These are phyloP conservation scores for Wickerhamomyces xylosicus DNA, from an alignment of 805 yeast genomes.

Conservation along the genomic window DNA sequence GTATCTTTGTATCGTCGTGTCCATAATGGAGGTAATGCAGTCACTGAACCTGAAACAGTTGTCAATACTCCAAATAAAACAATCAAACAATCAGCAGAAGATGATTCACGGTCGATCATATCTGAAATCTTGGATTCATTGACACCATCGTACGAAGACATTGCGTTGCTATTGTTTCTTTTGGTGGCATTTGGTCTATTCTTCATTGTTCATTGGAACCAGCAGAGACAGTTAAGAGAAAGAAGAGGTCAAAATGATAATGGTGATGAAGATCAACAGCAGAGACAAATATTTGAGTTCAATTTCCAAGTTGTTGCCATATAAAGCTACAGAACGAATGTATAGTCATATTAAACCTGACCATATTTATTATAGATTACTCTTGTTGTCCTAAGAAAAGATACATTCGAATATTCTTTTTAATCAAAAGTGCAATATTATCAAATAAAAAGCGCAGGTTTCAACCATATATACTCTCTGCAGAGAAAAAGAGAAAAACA, in stretches of 20 bases:
- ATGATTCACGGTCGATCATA: background rate
- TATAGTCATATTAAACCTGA: background rate
- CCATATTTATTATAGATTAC: too few species aligned
- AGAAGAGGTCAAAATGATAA: slow-evolving; percentile 5
- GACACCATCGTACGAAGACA: slow-evolving; percentile 4
- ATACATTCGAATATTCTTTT: too few species aligned
- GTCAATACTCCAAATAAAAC: background rate
- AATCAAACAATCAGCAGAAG: slow-evolving; percentile 1
- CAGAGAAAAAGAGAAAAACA: too few species aligned
- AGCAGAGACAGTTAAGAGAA: slow-evolving; percentile 9
- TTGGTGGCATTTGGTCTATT: slow-evolving; percentile 8
- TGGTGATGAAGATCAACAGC: too few species aligned
- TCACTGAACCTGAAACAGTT: background rate
- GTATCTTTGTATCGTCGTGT: slow-evolving; percentile 19
- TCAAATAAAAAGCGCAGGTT: too few species aligned
- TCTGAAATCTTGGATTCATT: background rate
- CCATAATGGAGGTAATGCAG: slow-evolving; percentile 4
- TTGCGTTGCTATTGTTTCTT: slow-evolving; percentile 6
- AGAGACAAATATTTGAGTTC: slow-evolving; percentile 8
- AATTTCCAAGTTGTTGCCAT: slow-evolving; percentile 14
- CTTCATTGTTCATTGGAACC: slow-evolving; percentile 5
- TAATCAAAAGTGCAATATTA: too few species aligned
- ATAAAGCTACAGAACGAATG: background rate
- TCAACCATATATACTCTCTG: too few species aligned
- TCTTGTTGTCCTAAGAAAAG: too few species aligned